Evolutionary conservation across 129 eudicot species (phyloP), one percentile per base, ranked within the genome.

Genomic region (Lactuca sativa): DNA sequence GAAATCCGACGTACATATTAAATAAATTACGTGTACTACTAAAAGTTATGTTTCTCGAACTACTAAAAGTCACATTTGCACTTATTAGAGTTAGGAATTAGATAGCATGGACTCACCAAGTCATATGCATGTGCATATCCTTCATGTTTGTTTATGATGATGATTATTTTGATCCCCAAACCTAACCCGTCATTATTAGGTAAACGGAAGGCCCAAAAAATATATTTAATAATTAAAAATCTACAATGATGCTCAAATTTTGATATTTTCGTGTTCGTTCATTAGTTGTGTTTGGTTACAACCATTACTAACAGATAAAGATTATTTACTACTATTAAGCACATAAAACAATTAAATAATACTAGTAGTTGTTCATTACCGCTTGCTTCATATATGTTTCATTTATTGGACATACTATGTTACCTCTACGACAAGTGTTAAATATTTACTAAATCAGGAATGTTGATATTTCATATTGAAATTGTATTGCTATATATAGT

Each of bases 401-500:
- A 47, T 47, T 47, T 47, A 47, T 47, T 47, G 3, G 52, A 47
- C 52, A 3, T 11, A 47, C 52, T 10, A 12, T 47, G 2, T 47
- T 4, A 11, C 15, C 15, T 47, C 3, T 12, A 47, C 52, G 52
- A n/a, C 52, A 47, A 3, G 52, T 15, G 15, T 47, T 10, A 47
- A 32, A 32, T 49, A 4, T 58, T 58, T 58, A 70, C 60, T 36
- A 25, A 60, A 62, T 37, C 7, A 44, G 55, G 34, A 60, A 32
- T 47, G 9, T 10, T 52, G 53, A 63, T 41, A 13, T 43, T 72
- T 74, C 25, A 63, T 38, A 51, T 48, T 53, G 56, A 10, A 72
- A 51, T 52, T 12, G 71, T 64, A 21, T 53, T 54, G 11, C 80
- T 69, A 61, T 51, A 17, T 54, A 76, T 76, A 76, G 81, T 13